phyloP scores from a whole-genome alignment of 1,284 basidiomycete genomes.

The Trichosporon sp. region DNA sequence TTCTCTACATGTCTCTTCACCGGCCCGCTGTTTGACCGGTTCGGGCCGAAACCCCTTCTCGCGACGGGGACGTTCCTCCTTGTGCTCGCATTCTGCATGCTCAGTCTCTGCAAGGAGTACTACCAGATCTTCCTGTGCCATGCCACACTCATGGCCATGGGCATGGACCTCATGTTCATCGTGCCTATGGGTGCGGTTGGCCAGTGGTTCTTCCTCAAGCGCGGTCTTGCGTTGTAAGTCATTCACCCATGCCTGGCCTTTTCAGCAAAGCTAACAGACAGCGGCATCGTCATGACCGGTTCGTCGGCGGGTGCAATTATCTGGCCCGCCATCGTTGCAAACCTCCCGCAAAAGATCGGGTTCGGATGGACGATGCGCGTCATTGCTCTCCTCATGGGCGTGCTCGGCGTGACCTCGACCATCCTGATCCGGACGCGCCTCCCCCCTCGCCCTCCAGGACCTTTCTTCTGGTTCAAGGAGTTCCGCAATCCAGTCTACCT shows the following conservation, averaged over 20 bases:
- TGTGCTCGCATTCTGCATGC: conserved; percentile 27
- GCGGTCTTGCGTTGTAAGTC: conserved; percentile 36
- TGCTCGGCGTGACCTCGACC: conserved; percentile 23
- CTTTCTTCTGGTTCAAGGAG: conserved; percentile 30
- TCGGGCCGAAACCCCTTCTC: conserved; percentile 32
- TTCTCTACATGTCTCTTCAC: conserved; percentile 33
- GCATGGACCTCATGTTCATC: conserved; percentile 39
- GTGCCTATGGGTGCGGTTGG: conserved; percentile 36
- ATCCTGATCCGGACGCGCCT: conserved; percentile 34
- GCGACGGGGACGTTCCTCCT: conserved; percentile 25
- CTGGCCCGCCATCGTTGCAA: conserved; percentile 40
- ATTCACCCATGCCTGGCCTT: not conserved
- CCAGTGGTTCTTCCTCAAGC: conserved; percentile 38
- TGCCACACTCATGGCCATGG: conserved; percentile 29
- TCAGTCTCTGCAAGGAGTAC: conserved; percentile 20
- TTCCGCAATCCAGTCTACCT: conserved; percentile 32
- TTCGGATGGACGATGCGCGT: conserved; percentile 39
- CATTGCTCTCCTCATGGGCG: conserved; percentile 30
- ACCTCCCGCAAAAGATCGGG: conserved; percentile 33
- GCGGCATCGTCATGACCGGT: conserved; percentile 32
- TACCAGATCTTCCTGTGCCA: conserved; percentile 12
- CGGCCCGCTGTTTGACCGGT: conserved; percentile 37
- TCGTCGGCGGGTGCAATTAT: conserved; percentile 33
- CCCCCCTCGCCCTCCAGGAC: conserved; percentile 30
- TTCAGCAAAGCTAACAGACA: conserved; percentile 8